A percentile compares a stretch with the other conserved stretches of the same genome.
These are phyloP conservation scores for Nemania sp. DNA, from an alignment of 2,329 filamentous ascomycete species.

Conservation along the genomic window DNA sequence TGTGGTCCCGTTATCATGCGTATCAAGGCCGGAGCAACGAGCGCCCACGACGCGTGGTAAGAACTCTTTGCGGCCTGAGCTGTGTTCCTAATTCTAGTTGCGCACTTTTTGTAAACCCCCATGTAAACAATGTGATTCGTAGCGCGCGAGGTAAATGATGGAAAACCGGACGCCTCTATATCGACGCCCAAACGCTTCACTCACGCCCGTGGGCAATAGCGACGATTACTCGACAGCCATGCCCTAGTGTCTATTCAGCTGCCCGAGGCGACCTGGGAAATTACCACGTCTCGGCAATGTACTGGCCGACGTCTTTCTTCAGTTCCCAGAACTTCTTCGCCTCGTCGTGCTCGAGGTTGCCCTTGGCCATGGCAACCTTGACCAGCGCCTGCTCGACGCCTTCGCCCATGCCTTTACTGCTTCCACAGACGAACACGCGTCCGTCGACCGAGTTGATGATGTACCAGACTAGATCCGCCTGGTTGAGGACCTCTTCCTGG, in stretches of 20 bases:
- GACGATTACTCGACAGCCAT: background rate
- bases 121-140: background rate
- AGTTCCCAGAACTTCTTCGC: slow-evolving; percentile 86
- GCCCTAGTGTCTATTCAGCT: background rate
- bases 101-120: slow-evolving; percentile 8
- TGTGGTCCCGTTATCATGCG: background rate
- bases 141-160: background rate
- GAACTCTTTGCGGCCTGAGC: slow-evolving; percentile 13
- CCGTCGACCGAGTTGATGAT: slow-evolving; percentile 97
- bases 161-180: too few species aligned
- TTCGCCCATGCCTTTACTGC: slow-evolving; percentile 95
- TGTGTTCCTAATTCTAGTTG: slow-evolving; percentile 7
- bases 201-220: background rate
- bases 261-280: background rate
- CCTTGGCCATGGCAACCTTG: slow-evolving; percentile 91
- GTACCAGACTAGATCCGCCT: slow-evolving; percentile 97
- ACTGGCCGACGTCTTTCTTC: slow-evolving; percentile 92
- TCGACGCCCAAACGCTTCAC: too few species aligned
- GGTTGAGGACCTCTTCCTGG: slow-evolving; percentile 88
- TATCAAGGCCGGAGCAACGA: background rate
- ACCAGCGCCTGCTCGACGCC: slow-evolving; percentile 87
- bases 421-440: slow-evolving; percentile 94
- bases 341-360: slow-evolving; percentile 80
- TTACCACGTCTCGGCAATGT: slow-evolving; percentile 83
- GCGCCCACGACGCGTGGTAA: background rate